Evolutionary conservation across 176 grass and related monocot species (phyloP).

Genomic region (Oryza glumipatula): DNA sequence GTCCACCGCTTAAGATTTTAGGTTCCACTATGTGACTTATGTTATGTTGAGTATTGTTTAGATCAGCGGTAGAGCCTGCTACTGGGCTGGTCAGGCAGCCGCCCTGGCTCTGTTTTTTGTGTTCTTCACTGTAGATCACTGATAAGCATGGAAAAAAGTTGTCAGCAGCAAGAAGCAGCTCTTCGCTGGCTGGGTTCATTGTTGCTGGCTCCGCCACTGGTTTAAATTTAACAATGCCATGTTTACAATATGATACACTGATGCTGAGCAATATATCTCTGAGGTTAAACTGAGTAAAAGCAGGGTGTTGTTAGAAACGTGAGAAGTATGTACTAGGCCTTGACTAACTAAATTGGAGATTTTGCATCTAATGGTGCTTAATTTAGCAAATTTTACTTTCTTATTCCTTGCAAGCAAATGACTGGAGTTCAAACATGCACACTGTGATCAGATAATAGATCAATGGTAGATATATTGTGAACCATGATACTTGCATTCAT

Average conservation of each 20-base stretch:
- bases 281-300: background rate
- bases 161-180: no score
- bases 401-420: background rate
- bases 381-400: background rate
- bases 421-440: background rate
- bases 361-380: background rate
- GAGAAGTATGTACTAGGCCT: background rate
- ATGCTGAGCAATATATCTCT: conserved; percentile 10
- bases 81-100: no score
- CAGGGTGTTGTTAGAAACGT: background rate
- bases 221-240: background rate
- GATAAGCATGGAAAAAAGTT: no score
- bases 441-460: background rate
- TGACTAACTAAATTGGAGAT: background rate
- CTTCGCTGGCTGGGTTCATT: no score
- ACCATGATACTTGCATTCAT: background rate
- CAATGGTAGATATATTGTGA: background rate
- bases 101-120: no score
- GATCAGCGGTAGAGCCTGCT: no score
- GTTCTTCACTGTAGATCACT: no score
- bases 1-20: conserved; percentile 4
- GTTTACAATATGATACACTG: background rate
- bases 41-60: background rate
- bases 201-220: no score
- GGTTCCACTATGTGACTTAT: conserved; percentile 3